A percentile compares a stretch with the other conserved stretches of the same genome.
These are phyloP conservation scores for Talaromyces sp. DNA, from an alignment of 2,329 filamentous ascomycete genomes.

Conservation along the genomic window DNA sequence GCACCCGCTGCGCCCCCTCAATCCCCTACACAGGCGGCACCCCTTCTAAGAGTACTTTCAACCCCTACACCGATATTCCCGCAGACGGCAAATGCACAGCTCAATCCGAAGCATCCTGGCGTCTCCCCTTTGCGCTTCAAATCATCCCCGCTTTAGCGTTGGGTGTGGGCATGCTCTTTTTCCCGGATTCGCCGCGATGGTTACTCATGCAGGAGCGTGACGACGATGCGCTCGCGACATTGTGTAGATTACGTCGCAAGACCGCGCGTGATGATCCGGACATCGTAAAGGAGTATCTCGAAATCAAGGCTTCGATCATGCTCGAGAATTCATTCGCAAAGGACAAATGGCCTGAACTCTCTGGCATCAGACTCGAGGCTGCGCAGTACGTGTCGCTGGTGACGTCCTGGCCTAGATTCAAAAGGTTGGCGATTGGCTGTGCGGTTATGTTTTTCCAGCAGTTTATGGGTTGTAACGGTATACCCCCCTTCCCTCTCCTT, in stretches of 20 bases:
- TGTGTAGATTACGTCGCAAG: conserved; percentile 49
- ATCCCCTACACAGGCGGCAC: conserved; percentile 50
- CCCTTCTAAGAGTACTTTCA: conserved; percentile 39
- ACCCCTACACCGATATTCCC: conserved; percentile 43
- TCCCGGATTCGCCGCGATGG: conserved; percentile 60
- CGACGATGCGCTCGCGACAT: conserved; percentile 48
- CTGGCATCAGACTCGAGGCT: conserved; percentile 32
- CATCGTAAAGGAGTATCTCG: conserved; percentile 52
- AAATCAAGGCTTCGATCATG: conserved; percentile 49
- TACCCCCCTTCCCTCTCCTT: neutral
- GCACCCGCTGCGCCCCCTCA: conserved; percentile 49
- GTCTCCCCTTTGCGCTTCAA: conserved; percentile 50
- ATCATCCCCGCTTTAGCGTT: conserved; percentile 43
- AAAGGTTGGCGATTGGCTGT: conserved; percentile 41
- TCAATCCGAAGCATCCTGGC: conserved; percentile 51
- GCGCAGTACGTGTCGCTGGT: conserved; percentile 39
- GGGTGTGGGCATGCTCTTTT: conserved; percentile 46
- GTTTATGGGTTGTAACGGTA: conserved; percentile 49
- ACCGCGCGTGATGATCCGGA: conserved; percentile 46
- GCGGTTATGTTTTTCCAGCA: conserved; percentile 47
- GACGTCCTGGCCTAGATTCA: conserved; percentile 38
- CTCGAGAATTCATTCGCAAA: conserved; percentile 35
- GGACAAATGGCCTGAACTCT: conserved; percentile 32
- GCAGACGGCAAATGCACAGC: conserved; percentile 47
- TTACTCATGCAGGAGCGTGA: conserved; percentile 51